Evolutionary conservation across 805 yeast genomes (phyloP).

Genomic region (Yamadazyma sp.): DNA sequence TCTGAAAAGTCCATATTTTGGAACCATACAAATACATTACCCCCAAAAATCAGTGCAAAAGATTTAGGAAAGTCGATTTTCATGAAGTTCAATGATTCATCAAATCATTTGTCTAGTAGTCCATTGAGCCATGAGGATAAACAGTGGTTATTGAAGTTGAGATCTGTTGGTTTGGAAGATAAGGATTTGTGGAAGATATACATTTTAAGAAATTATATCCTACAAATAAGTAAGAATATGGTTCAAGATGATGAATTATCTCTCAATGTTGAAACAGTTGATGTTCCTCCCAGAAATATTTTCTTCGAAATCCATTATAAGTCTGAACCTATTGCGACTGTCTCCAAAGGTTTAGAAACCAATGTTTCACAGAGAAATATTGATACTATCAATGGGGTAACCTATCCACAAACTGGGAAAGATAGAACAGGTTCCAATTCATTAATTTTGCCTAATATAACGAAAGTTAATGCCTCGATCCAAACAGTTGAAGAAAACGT

Average conservation of each 20-base stretch:
- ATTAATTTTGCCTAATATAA: conserved; percentile 27
- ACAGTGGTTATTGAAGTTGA: conserved; percentile 69
- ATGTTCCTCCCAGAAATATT: conserved; percentile 27
- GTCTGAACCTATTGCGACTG: conserved; percentile 26
- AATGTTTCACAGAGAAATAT: conserved; percentile 12
- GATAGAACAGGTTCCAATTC: conserved; percentile 20
- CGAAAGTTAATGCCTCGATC: conserved; percentile 32
- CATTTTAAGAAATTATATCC: conserved; percentile 64
- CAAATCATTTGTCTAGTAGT: conserved; percentile 4
- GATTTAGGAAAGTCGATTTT: conserved; percentile 34
- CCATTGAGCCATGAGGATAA: conserved; percentile 62
- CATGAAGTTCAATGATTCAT: neutral
- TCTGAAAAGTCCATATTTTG: conserved; percentile 71
- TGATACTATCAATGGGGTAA: neutral
- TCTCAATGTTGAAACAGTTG: neutral
- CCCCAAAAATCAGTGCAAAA: too few relatives aligned
- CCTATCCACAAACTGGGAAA: conserved; percentile 1
- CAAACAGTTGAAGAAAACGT: conserved; percentile 42
- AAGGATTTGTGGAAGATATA: conserved; percentile 82
- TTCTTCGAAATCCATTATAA: conserved; percentile 38
- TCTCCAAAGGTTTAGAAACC: conserved; percentile 18
- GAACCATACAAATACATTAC: conserved; percentile 54
- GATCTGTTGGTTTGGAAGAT: conserved; percentile 69
- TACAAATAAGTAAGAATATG: conserved; percentile 47
- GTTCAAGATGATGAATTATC: neutral